phyloP scores from a whole-genome alignment of 805 yeast genomes.

The Sporopachydermia quercuum region DNA sequence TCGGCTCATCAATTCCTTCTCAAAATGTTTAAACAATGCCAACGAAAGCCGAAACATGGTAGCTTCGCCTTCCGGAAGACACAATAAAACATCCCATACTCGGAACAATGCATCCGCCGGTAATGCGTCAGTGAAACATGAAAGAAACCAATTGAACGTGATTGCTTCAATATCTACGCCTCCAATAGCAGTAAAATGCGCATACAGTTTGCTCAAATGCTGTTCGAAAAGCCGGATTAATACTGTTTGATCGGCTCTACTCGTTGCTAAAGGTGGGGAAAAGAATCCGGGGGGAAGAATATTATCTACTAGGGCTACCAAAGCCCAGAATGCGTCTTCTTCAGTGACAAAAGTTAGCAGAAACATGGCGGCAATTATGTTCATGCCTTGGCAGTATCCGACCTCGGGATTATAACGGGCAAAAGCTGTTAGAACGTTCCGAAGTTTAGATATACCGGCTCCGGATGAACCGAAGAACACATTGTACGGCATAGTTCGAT shows the following conservation, averaged over 20 bases:
- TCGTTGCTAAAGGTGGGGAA: constrained; percentile 18
- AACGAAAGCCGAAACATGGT: constrained; percentile 22
- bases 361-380: constrained; percentile 38
- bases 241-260: constrained; percentile 26
- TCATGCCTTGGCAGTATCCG: constrained; percentile 51
- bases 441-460: constrained; percentile 33
- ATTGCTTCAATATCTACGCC: constrained; percentile 33
- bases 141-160: constrained; percentile 42
- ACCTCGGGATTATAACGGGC: constrained; percentile 29
- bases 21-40: constrained; percentile 24
- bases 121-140: constrained; percentile 36
- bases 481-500: constrained; percentile 40
- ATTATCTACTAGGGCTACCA: constrained; percentile 32
- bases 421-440: constrained; percentile 34
- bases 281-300: constrained; percentile 31
- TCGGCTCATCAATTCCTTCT: constrained; percentile 17
- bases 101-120: constrained; percentile 36
- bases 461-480: constrained; percentile 38
- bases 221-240: constrained; percentile 19
- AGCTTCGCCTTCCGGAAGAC: constrained; percentile 24
- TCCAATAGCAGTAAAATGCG: constrained; percentile 20
- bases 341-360: constrained; percentile 28
- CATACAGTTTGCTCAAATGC: constrained; percentile 24
- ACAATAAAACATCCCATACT: constrained; percentile 33
- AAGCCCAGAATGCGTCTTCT: constrained; percentile 41